Base-by-base conservation (phyloP, 2,329 filamentous ascomycete genomes). In the Pseudocercospora macadamiae region DNA sequence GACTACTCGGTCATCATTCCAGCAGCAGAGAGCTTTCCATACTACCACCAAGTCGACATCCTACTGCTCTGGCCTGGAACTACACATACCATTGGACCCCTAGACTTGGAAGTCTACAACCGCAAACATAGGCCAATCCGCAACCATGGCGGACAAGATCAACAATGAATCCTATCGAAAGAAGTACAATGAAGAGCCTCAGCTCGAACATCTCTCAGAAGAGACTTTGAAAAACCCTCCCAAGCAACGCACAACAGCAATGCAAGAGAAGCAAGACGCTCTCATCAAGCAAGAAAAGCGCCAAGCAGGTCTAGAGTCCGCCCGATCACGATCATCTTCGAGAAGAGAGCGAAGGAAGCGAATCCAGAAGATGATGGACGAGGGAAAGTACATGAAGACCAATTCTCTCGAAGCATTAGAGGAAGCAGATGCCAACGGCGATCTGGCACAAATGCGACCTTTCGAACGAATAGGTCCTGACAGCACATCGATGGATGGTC, bases 401-500 rank as follows among this genome's bases (percentile, higher is more conserved):
- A 73, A 73, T 7, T 76, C 75, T 5, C 72, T 82, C 2, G 78
- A 80, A 60, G 79, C 77, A 3, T 73, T 82, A 55, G 79, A 82
- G 62, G 79, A 80, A 69, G 80, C 79, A 54, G 80, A 81, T 64
- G 80, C 77, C 59, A 82, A 79, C 58, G 74, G 74, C 51, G 79
- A 81, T 60, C 67, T 80, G 51, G 68, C 76, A 39, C 72, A 75
- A 59, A 80, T 81, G 76, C 75, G 79, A 58, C 78, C 79, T 26
- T 83, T 84, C 62, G 81, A 84, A 68, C 79, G 78, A 45, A 83
- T 84, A 63, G 82, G 82, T 6, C 80, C 81, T 9, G 81, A 83
- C 62, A 78, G 76, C 66, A 82, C 82, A 45, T 80, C 77, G 53
- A 84, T 84, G 82, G 78, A 82, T 61, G 82, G 82, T 1, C 82